A percentile compares a stretch with the other conserved stretches of the same genome.
Evolutionary conservation across 345 rosid species (phyloP).

Genomic region (Psidium friedrichsthalianum): DNA sequence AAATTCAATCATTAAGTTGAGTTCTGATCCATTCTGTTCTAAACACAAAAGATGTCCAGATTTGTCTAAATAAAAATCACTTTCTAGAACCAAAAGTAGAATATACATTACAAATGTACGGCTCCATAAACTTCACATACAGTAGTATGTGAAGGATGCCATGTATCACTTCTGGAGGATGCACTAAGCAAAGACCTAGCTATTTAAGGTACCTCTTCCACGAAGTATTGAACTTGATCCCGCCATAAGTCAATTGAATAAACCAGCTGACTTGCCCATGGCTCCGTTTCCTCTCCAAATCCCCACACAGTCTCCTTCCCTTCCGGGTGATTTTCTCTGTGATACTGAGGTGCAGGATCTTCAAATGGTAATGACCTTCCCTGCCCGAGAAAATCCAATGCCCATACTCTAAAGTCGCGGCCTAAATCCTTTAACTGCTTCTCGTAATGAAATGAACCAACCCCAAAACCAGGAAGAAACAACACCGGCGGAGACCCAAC

Average conservation of each 20-base stretch:
- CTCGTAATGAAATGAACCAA: conserved; percentile 91
- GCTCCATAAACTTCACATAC: background rate
- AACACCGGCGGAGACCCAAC: conserved; percentile 56
- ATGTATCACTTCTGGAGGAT: background rate
- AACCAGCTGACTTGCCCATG: conserved; percentile 75
- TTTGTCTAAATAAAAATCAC: background rate
- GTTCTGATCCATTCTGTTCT: background rate
- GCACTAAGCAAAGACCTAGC: background rate
- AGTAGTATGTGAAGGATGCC: background rate
- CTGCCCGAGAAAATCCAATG: conserved; percentile 93
- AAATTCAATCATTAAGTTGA: background rate
- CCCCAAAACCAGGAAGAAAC: conserved; percentile 96
- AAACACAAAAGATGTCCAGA: background rate
- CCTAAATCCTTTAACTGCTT: conserved; percentile 89
- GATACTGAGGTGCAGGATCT: conserved; percentile 46
- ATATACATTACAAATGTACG: background rate
- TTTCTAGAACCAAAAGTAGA: background rate
- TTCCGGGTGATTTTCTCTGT: conserved; percentile 11
- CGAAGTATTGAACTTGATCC: conserved; percentile 69
- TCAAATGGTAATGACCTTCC: conserved; percentile 73
- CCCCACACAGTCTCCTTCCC: conserved; percentile 49
- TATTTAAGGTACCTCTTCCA: conserved; percentile 51
- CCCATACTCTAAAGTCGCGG: conserved; percentile 86
- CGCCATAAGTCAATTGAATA: conserved; percentile 82
- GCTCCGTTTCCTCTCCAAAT: conserved; percentile 66